Evolutionary conservation across 257 asterid genomes (phyloP), one percentile per base, ranked within the genome.

Genomic region (Scutellaria barbata): DNA sequence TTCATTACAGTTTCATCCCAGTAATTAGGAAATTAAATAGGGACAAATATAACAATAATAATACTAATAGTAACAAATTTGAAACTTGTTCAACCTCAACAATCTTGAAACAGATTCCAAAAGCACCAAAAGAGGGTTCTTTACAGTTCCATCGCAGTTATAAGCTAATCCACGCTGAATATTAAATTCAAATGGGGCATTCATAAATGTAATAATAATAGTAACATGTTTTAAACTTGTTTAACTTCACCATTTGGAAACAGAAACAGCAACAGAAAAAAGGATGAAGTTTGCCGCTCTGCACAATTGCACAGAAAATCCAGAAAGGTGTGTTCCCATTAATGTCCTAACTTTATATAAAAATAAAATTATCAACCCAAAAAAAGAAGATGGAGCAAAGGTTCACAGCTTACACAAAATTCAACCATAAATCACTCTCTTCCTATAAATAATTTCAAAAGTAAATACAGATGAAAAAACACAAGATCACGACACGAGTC

Each of bases 401-500:
- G 6, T 69, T 48, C 9, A 59, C 60, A 72, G 56, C 55, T 45
- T 61, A 22, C 20, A 65, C 11, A 55, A 37, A 3, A 20, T 57
- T 35, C 3, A 30, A 42, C 72, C 25, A 10, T 39, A 59, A 25
- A 46, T n/a, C 50, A n/a, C 47, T 17, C 60, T 43, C 58, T 56
- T 65, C 56, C 16, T 17, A 42, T 43, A 56, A 64, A 73, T 56
- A 18, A 33, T 30, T 30, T 17, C 35, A 22, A 4, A 25, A 30
- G 25, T 22, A 54, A 20, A 35, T 2, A 11, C 48, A 57, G 11
- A 1, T 51, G 45, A 18, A 25, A 22, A 37, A 60, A 14, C 7
- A 1, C 10, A 64, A 65, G 35, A 63, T 47, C 61, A 39, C 40
- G 71, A 10, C 61, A 39, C 40, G 71, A 10, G 64, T 12, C 65